Evolutionary conservation across 257 asterid species (phyloP).

Genomic region (Salvia rosmarinus): DNA sequence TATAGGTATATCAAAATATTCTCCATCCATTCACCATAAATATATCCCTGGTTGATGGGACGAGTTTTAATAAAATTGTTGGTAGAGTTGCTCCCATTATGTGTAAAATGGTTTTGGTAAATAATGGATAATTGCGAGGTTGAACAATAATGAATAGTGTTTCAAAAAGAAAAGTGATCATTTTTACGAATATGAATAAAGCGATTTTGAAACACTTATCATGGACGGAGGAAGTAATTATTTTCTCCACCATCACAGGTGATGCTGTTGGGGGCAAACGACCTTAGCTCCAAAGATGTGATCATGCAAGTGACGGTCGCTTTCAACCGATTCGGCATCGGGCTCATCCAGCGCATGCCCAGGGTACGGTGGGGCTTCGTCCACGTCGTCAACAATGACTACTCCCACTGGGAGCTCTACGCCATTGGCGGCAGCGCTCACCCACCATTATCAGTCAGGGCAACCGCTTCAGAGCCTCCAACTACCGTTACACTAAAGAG

Average conservation of each 20-base stretch:
- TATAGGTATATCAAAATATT: no score
- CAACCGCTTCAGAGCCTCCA: constrained; percentile 70
- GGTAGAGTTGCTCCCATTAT: no score
- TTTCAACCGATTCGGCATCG: constrained; percentile 75
- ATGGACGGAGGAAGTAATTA: no score
- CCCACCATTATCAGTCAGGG: constrained; percentile 90
- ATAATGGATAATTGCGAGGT: no score
- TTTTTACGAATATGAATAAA: no score
- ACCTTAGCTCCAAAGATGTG: constrained; percentile 46
- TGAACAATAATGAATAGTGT: no score
- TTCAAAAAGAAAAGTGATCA: no score
- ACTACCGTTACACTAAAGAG: constrained; percentile 58
- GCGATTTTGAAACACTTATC: no score
- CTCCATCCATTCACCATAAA: no score
- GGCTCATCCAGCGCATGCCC: constrained; percentile 84
- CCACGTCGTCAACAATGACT: constrained; percentile 89
- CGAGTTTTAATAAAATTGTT: no score
- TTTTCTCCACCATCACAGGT: constrained; percentile 43
- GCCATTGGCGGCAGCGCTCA: constrained; percentile 90
- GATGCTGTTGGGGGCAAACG: constrained; percentile 83
- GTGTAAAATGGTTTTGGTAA: no score
- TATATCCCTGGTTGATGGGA: no score
- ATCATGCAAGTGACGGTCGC: constrained; percentile 92
- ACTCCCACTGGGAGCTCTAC: constrained; percentile 74
- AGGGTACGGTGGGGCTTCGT: constrained; percentile 78